Base-by-base conservation (phyloP, 257 asterid genomes). In the Solanum dulcamara region DNA sequence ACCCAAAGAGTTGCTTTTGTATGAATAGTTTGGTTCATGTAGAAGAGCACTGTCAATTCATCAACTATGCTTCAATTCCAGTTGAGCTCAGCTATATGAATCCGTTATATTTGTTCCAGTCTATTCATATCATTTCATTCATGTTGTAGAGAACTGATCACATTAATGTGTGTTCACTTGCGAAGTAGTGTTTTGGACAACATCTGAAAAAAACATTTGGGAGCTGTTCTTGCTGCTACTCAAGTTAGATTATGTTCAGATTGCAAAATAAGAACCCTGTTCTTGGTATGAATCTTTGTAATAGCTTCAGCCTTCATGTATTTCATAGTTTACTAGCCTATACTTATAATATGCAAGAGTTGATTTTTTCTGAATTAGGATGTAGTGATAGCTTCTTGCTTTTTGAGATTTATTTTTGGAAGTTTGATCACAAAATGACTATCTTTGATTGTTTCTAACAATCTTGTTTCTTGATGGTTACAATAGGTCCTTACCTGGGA, bases 401-500 rank as follows among this genome's bases (percentile, higher is more conserved):
- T 82, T 35, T 53, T 50, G 66, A 10, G 60, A 77, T 77, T 28
- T n/a, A n/a, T 15, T 24, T 9, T 46, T 44, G 42, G 26, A 46
- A 46, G 60, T 28, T 28, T 46, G 82, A 77, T 46, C 62, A 46
- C 60, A 42, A 77, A 77, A 75, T 24, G 59, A 28, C 42, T 12
- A 6, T 28, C 30, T 79, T 46, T 79, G 40, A 18, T 79, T 79
- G 64, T 28, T 4, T 46, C 38, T 75, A 24, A 75, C 81, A 75
- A 46, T 44, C 60, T 75, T 75, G 60, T 44, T 79, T 68, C 87
- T 86, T 85, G 57, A 77, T 86, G 87, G 80, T 80, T 88, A 13
- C 89, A 81, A 68, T 89, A 96, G 99, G 99, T 90, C 96, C 98
- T 81, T 96, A 96, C 86, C 92, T 92, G 2, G 97, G 94, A 86